Conservation (phyloP, 1,284 basidiomycete species). For the Ganoderma multipileum region DNA sequence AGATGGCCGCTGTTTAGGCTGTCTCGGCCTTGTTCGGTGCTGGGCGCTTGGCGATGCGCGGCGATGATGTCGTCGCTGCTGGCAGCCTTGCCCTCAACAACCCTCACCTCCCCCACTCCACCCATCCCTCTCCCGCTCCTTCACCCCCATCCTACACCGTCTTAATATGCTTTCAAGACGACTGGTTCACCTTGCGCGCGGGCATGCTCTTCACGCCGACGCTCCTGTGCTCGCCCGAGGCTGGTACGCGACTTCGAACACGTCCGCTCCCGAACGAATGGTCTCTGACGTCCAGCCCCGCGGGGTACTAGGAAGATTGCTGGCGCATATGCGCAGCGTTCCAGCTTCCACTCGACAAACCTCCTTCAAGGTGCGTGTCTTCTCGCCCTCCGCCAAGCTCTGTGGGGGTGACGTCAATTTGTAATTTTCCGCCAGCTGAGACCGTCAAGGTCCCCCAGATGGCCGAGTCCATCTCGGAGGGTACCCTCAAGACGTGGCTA, state of each 20-base stretch:
- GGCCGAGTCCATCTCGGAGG: conserved; percentile 99
- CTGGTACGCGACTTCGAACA: conserved; percentile 56
- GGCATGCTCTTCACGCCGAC: conserved; percentile 55
- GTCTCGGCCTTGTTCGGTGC: conserved; percentile 31
- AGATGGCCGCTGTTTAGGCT: not conserved
- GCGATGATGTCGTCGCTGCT: conserved; percentile 33
- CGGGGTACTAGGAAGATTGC: conserved; percentile 51
- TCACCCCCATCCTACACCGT: conserved; percentile 12
- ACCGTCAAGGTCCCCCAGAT: conserved; percentile 98
- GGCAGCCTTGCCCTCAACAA: conserved; percentile 22
- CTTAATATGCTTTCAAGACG: conserved; percentile 72
- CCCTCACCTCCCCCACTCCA: conserved; percentile 7
- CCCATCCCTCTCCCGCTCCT: conserved; percentile 16
- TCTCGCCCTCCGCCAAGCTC: not conserved
- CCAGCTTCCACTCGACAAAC: conserved; percentile 73
- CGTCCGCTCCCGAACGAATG: not conserved
- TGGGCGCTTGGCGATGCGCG: conserved; percentile 26
- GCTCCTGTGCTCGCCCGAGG: conserved; percentile 51
- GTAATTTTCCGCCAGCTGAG: conserved; percentile 58
- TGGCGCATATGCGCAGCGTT: conserved; percentile 53
- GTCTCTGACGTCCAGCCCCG: not conserved
- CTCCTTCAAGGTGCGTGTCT: conserved; percentile 68
- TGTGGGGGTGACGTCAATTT: conserved; percentile 27
- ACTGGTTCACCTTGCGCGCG: conserved; percentile 69
- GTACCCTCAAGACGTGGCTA: conserved; percentile 94